These are phyloP conservation scores for Sporodiniella umbellata DNA, from an alignment of 371 early-diverging fungal genomes.

Conservation along the genomic window DNA sequence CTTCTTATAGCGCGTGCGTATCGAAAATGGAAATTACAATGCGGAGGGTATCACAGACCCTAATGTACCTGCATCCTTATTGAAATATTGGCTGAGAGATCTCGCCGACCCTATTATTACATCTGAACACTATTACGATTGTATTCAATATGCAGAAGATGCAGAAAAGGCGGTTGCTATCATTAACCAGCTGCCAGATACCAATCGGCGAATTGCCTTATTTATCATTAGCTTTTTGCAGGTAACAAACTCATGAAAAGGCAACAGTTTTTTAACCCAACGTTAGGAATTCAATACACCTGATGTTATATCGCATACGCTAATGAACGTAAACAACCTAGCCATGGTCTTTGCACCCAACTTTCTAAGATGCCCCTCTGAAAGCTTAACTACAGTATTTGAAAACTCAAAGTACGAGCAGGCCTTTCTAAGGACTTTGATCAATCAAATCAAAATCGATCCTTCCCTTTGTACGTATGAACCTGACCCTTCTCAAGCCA, in stretches of 20 bases:
- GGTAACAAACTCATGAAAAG: constrained; percentile 19
- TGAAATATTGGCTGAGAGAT: constrained; percentile 94
- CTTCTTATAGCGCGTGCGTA: constrained; percentile 53
- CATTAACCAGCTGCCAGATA: constrained; percentile 65
- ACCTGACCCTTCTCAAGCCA: constrained; percentile 2
- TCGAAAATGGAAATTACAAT: constrained; percentile 83
- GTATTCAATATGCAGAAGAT: constrained; percentile 61
- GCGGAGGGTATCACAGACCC: constrained; percentile 74
- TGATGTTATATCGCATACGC: too few relatives aligned
- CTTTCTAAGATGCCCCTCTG: constrained; percentile 85
- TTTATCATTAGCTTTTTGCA: constrained; percentile 83
- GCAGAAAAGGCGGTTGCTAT: constrained; percentile 56
- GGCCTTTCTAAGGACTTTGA: constrained; percentile 38
- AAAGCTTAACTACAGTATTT: constrained; percentile 73
- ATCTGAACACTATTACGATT: constrained; percentile 67
- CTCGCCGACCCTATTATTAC: constrained; percentile 90
- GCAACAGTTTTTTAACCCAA: constrained; percentile 8
- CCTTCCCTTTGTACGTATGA: constrained; percentile 22
- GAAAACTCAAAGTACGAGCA: constrained; percentile 77
- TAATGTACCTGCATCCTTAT: constrained; percentile 87
- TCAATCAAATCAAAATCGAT: constrained; percentile 24
- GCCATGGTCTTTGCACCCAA: constrained; percentile 97
- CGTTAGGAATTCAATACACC: too few relatives aligned
- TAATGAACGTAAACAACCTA: constrained; percentile 87
- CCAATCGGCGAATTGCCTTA: constrained; percentile 69